Percentiles rank a stretch among this genome's conserved stretches.
These are phyloP conservation scores for Chalciporus chontae DNA, from an alignment of 768 basidiomycete species.

Conservation along the genomic window DNA sequence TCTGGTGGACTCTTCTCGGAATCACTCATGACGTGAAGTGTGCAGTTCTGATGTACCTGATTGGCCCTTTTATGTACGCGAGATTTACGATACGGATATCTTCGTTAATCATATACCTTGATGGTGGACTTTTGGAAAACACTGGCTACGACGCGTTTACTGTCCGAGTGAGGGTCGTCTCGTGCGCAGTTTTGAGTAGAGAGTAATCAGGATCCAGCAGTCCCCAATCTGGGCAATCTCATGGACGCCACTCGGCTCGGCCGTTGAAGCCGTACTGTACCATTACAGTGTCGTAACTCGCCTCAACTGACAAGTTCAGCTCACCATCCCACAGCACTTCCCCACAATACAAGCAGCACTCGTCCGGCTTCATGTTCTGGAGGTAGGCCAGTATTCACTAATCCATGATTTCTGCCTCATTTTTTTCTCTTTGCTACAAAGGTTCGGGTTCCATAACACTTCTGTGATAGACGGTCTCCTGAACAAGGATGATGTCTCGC, in stretches of 20 bases:
- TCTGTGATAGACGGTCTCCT: conserved; percentile 88
- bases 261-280: not conserved
- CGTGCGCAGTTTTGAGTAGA: not conserved
- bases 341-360: conserved; percentile 11
- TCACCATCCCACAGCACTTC: conserved; percentile 8
- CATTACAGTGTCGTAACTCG: conserved; percentile 21
- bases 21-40: not conserved
- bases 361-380: conserved; percentile 43
- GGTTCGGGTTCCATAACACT: conserved; percentile 89
- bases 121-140: conserved; percentile 9
- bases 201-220: conserved; percentile 10
- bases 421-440: conserved; percentile 28
- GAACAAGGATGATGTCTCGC: conserved; percentile 83
- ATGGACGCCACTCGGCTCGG: conserved; percentile 3
- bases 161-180: not conserved
- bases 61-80: conserved; percentile 16
- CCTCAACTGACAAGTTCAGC: conserved; percentile 6
- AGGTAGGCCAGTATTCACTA: conserved; percentile 32
- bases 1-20: not conserved
- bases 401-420: not conserved
- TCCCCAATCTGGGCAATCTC: conserved; percentile 26
- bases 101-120: conserved; percentile 23
- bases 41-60: conserved; percentile 26
- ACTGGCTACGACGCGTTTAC: not conserved
- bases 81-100: conserved; percentile 26